These are phyloP conservation scores for Protea cynaroides DNA, from an alignment of 164 flowering plant species.

Conservation along the genomic window DNA sequence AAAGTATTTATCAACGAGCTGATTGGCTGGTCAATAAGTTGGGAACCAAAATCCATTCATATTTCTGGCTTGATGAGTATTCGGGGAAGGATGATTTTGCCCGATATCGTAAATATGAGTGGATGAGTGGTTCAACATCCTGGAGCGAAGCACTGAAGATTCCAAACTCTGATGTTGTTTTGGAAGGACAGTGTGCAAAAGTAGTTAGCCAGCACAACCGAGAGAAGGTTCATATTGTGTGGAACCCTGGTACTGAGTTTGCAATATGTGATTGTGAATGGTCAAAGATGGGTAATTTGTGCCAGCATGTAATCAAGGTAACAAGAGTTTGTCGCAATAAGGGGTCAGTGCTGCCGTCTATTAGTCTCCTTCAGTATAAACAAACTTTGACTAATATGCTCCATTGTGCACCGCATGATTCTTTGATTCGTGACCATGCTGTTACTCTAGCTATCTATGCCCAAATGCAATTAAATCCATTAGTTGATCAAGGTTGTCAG, in stretches of 20 bases:
- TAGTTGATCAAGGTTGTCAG: slow-evolving; percentile 23
- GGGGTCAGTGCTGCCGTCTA: slow-evolving; percentile 42
- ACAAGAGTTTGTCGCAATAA: slow-evolving; percentile 39
- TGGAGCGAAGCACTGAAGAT: too few relatives aligned
- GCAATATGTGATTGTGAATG: slow-evolving; percentile 76
- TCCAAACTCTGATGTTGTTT: too few relatives aligned
- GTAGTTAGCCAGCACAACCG: slow-evolving; percentile 43
- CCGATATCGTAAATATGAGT: slow-evolving; percentile 74
- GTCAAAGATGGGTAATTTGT: slow-evolving; percentile 89
- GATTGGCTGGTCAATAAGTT: slow-evolving; percentile 94
- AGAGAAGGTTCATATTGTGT: slow-evolving; percentile 39
- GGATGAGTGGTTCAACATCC: slow-evolving; percentile 86
- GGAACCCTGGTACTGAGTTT: slow-evolving; percentile 82
- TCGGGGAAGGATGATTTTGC: slow-evolving; percentile 67
- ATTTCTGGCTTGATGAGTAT: slow-evolving; percentile 92
- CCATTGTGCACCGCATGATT: slow-evolving; percentile 69
- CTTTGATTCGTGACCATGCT: slow-evolving; percentile 86
- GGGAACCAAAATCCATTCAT: slow-evolving; percentile 82
- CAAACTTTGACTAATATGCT: slow-evolving; percentile 53
- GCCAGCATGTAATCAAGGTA: slow-evolving; percentile 74
- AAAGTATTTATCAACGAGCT: slow-evolving; percentile 64
- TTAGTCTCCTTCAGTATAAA: slow-evolving; percentile 58
- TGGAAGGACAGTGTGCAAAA: too few relatives aligned
- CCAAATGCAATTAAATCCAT: slow-evolving; percentile 44
- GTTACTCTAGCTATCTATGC: slow-evolving; percentile 65